Evolutionary conservation across 495 filamentous ascomycete species (phyloP), one percentile per base, ranked within the genome.

Genomic region (Aspergillus ellipticus): DNA sequence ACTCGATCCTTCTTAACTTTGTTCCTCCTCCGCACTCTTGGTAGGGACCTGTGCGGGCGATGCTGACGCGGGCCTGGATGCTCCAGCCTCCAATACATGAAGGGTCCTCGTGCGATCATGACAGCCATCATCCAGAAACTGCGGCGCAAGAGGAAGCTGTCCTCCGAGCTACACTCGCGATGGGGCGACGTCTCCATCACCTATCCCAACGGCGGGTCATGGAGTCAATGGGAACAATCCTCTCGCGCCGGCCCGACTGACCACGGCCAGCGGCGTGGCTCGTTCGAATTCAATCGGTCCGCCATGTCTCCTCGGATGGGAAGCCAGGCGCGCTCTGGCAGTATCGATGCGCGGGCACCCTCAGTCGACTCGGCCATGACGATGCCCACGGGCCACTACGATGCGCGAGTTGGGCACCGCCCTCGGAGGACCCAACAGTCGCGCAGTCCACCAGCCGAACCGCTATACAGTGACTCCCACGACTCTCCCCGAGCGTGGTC

Each of bases 121-220:
- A 65, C 67, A 51, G 61, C 56, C 43, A 54, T 76, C 39, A 62
- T 76, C 33, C 67, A 66, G 47, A 73, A 64, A 58, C 58, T 76
- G 54, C 67, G 73, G 47, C 60, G 64, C 55, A 76, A 72, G 58
- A 73, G 66, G 46, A 68, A 67, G 58, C 54, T 75, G 4, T 74
- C 74, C 6, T 74, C 74, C 0, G 70, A 75, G 35, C 56, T 76
- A 39, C 65, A 78, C 54, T 57, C 68, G 16, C 72, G 74, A 56
- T 78, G 73, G 70, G 75, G 75, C 20, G 75, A 78, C 58, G 56
- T 67, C 17, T 57, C 68, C 16, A 78, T 78, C 56, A 74, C 67
- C 33, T 69, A 66, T 59, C 75, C 75, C 28, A 76, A 58, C 24
- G 61, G 70, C 20, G 75, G 75, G 8, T 78, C 75, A 4, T 78